Evolutionary conservation across 2,329 filamentous ascomycete genomes (phyloP).

Genomic region (Chaetomium olivaceum): DNA sequence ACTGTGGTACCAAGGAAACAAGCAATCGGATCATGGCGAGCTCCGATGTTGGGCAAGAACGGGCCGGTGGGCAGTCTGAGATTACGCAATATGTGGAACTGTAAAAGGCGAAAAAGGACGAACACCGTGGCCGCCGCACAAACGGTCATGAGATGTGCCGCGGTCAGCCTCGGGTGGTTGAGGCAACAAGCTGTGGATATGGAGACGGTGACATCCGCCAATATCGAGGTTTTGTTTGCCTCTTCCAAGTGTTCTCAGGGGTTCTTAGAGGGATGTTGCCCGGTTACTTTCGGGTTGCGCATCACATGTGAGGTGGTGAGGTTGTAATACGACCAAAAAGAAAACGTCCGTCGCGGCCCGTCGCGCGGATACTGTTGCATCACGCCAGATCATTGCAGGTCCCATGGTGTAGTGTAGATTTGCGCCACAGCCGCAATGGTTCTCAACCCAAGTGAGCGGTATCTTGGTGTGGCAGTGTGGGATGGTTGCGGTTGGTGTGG

Average conservation of each 20-base stretch:
- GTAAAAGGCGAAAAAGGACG: not conserved
- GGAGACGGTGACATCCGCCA: not conserved
- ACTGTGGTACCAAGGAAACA: not conserved
- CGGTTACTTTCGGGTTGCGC: not conserved
- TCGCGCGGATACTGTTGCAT: not conserved
- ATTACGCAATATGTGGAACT: not conserved
- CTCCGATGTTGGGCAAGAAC: not conserved
- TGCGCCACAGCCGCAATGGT: not conserved
- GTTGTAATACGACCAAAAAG: not conserved
- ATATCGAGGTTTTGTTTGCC: not conserved
- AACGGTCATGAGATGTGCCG: not conserved
- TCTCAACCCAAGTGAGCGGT: not conserved
- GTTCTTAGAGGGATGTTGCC: not conserved
- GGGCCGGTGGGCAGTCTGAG: not conserved
- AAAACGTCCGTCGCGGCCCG: not conserved
- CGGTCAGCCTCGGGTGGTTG: not conserved
- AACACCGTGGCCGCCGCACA: not conserved
- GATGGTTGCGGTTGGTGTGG: no score
- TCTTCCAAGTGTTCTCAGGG: not conserved
- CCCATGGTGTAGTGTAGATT: not conserved
- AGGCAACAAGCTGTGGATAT: not conserved
- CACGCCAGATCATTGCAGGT: not conserved
- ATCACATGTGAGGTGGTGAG: no score
- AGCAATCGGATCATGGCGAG: not conserved
- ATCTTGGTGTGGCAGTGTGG: not conserved